Evolutionary conservation across 495 filamentous ascomycete genomes (phyloP), one percentile per base, ranked within the genome.

Genomic region (Penicillium angulare): DNA sequence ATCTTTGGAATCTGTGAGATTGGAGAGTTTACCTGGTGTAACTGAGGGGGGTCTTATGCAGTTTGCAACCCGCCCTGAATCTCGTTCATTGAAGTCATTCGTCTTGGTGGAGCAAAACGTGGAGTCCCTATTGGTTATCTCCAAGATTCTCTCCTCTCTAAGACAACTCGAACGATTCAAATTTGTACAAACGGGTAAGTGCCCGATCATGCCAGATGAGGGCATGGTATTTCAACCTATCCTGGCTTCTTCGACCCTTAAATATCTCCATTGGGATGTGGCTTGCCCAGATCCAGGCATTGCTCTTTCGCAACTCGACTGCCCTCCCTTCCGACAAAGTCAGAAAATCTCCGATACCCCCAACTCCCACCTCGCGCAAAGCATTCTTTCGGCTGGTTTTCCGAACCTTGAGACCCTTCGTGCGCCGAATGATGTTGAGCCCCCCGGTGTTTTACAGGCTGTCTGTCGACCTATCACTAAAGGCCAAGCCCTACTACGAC

Each of bases 251-350:
- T 63, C 68, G 1, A 81, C 76, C 16, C 77, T 95, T 0, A 71
- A 81, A 49, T 82, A 80, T 44, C 70, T 93, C 12, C 89, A 93
- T 68, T 93, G 92, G 92, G 89, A 95, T 58, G 80, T 92, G 21
- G 80, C 86, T 1, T 69, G 71, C 39, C 74, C 74, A 12, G 66
- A 75, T 21, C 63, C 72, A 17, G 64, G 57, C 40, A 67, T 68
- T 4, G 67, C 72, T 10, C 66, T 75, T 18, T 68, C 66, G 45
- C 65, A 65, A 41, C 62, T 77, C 18, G 72, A 74, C 40, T 66
- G 60, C 16, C 56, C 62, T 16, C 72, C 72, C 3, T 75, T 75
- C 48, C 59, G 68, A 12, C 69, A 68, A 26, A 56, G 65, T 6
- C 61, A 62, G 0, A 68, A 63, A 52, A 59, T 64, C 12, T 49